Evolutionary conservation across 768 basidiomycete genomes (phyloP), one percentile per base, ranked within the genome.

Genomic region (Sporobolomyces phaffii): DNA sequence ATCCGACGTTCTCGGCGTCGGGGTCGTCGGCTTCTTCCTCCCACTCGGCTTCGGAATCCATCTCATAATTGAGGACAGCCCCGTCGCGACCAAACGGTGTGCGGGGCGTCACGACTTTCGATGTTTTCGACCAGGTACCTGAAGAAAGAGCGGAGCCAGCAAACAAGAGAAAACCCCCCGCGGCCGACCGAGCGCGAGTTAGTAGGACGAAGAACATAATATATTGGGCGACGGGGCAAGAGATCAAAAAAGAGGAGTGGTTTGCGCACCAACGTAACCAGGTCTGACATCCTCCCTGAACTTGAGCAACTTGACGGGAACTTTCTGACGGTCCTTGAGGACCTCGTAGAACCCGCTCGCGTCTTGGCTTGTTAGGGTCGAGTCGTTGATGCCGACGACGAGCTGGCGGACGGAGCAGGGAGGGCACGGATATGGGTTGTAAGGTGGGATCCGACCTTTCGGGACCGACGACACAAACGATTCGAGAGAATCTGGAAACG

Each of bases 11-110:
- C 56, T 73, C 74, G 31, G 66, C 70, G 29, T 74, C 72, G 18
- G 50, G 33, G 40, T 62, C 89, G 28, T 86, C 90, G 5, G 82
- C 84, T 17, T 80, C 82, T 26, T 86, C 85, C 69, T 91, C 90
- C 96, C 96, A 98, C 73, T 98, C 96, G 73, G 87, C 91, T 18
- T 90, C 94, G 57, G 90, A 92, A 79, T 99, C 93, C 75, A 93
- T 90, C 7, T 84, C 83, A 76, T 98, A 99, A 78, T 98, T 91
- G 60, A 89, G 82, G 17, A 84, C 82, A 1, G 87, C 79, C 15
- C 84, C 80, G 73, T 99, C 96, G 70, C 84, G 84, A 3, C 82
- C 85, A 66, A 94, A 87, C 1, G 96, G 93, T 22, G 82, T 84
- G 20, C 96, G 85, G 2, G 92, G 87, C 1, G 91, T 87, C 65